Percentiles rank a stretch among this genome's conserved stretches.
phyloP scores from a whole-genome alignment of 2,329 filamentous ascomycete genomes.

The Ophiocordyceps camponoti-floridani region DNA sequence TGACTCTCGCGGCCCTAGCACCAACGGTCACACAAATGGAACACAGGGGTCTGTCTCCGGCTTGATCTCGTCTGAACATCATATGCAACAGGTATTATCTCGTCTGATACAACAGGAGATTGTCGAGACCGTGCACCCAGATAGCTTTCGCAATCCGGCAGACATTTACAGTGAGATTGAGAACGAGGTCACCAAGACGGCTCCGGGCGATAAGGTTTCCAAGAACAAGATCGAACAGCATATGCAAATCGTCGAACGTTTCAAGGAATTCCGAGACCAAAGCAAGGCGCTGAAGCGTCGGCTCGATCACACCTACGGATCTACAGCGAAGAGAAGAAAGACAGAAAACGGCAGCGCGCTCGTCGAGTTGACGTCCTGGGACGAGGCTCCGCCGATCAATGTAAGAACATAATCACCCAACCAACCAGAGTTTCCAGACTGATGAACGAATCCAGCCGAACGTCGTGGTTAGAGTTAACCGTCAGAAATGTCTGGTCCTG shows the following conservation, averaged over 20 bases:
- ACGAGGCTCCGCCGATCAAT: constrained; percentile 30
- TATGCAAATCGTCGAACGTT: constrained; percentile 31
- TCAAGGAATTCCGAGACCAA: constrained; percentile 35
- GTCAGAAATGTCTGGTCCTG: constrained; percentile 67
- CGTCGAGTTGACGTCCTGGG: constrained; percentile 10
- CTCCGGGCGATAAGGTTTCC: constrained; percentile 21
- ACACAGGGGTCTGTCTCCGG: constrained; percentile 12
- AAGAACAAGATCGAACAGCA: constrained; percentile 50
- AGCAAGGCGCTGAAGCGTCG: constrained; percentile 32
- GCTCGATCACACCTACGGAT: constrained; percentile 22
- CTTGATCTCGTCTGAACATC: constrained; percentile 24
- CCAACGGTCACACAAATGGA: constrained; percentile 17
- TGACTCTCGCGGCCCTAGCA: constrained; percentile 16
- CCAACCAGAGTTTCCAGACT: background rate
- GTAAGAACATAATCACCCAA: constrained; percentile 19
- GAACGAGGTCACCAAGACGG: constrained; percentile 36
- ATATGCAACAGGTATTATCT: constrained; percentile 31
- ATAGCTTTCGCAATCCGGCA: constrained; percentile 40
- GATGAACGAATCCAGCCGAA: constrained; percentile 37
- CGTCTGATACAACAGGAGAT: constrained; percentile 47
- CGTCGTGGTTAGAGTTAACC: constrained; percentile 63
- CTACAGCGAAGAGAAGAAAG: constrained; percentile 32
- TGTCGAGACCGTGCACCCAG: constrained; percentile 41
- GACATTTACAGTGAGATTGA: constrained; percentile 46
- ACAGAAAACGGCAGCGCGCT: constrained; percentile 26